Percentiles rank a stretch among this genome's conserved stretches.
Evolutionary conservation across 805 yeast species (phyloP).

Genomic region (Candida sphagnicola): DNA sequence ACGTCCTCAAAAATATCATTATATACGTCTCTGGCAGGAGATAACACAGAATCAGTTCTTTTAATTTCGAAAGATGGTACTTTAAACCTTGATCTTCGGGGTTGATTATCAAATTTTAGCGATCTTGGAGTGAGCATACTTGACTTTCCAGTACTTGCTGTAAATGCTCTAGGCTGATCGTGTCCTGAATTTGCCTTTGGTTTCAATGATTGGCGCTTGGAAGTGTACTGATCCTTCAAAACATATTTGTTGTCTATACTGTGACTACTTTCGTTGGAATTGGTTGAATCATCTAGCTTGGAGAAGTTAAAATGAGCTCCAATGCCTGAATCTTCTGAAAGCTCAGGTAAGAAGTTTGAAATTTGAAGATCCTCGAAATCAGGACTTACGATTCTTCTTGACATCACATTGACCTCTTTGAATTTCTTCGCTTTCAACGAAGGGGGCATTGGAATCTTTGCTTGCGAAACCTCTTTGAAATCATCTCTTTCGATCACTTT

Average conservation of each 20-base stretch:
- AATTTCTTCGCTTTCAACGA: constrained; percentile 21
- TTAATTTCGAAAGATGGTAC: constrained; percentile 43
- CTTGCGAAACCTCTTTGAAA: constrained; percentile 5
- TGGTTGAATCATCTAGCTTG: constrained; percentile 12
- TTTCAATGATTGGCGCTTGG: neutral
- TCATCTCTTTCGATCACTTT: constrained; percentile 6
- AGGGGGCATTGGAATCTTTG: constrained; percentile 1
- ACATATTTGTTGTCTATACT: neutral
- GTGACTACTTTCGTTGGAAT: constrained; percentile 1
- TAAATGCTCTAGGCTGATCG: neutral
- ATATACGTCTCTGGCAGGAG: constrained; percentile 32
- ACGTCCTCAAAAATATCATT: constrained; percentile 36
- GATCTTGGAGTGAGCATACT: constrained; percentile 4
- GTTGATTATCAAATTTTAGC: neutral
- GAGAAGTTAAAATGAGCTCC: constrained; percentile 40
- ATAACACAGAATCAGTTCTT: constrained; percentile 28
- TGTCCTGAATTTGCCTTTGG: neutral
- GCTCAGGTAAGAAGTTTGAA: constrained; percentile 42
- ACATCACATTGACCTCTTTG: constrained; percentile 39
- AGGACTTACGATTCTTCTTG: constrained; percentile 41
- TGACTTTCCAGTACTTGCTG: constrained; percentile 2
- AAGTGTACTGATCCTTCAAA: neutral
- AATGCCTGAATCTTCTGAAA: constrained; percentile 47
- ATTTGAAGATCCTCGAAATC: constrained; percentile 38
- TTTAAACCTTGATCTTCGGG: constrained; percentile 25